Evolutionary conservation across 75 land plant genomes (phyloP).

Genomic region (Picea sitchensis): DNA sequence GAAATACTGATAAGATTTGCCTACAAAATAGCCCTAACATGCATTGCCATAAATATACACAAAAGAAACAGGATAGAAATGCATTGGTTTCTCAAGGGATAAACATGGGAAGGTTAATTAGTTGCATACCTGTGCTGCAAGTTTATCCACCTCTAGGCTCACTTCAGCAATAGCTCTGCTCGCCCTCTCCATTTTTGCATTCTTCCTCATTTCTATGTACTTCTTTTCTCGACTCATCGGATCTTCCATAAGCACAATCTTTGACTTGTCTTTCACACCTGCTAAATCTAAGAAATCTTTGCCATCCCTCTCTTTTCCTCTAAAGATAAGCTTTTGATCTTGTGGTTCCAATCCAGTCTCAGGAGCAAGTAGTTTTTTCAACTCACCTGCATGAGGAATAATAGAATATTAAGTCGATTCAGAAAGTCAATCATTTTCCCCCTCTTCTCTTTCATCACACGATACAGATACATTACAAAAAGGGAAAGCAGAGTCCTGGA

Average conservation of each 20-base stretch:
- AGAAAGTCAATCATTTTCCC: too few species aligned
- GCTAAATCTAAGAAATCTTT: conserved; percentile 56
- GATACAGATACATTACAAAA: too few species aligned
- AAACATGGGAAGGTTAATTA: not conserved
- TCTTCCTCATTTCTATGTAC: conserved; percentile 51
- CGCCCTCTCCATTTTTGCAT: conserved; percentile 66
- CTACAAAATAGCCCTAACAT: not conserved
- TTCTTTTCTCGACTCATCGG: conserved; percentile 70
- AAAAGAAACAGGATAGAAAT: not conserved
- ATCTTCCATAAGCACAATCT: conserved; percentile 79
- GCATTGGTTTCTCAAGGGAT: not conserved
- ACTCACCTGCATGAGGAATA: conserved; percentile 59
- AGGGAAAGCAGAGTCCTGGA: too few species aligned
- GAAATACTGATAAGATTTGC: not conserved
- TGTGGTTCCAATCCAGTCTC: conserved; percentile 69
- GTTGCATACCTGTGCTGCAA: conserved; percentile 58
- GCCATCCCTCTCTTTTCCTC: conserved; percentile 81
- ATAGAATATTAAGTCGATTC: too few species aligned
- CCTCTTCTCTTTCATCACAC: too few species aligned
- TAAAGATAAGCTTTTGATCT: conserved; percentile 79
- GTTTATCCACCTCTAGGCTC: conserved; percentile 69
- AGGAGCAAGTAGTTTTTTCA: conserved; percentile 75
- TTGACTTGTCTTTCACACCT: conserved; percentile 83
- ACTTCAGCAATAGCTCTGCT: conserved; percentile 57
- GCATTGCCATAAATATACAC: too few species aligned